Evolutionary conservation across 768 basidiomycete genomes (phyloP).

Genomic region (Lactifluus echinatus): DNA sequence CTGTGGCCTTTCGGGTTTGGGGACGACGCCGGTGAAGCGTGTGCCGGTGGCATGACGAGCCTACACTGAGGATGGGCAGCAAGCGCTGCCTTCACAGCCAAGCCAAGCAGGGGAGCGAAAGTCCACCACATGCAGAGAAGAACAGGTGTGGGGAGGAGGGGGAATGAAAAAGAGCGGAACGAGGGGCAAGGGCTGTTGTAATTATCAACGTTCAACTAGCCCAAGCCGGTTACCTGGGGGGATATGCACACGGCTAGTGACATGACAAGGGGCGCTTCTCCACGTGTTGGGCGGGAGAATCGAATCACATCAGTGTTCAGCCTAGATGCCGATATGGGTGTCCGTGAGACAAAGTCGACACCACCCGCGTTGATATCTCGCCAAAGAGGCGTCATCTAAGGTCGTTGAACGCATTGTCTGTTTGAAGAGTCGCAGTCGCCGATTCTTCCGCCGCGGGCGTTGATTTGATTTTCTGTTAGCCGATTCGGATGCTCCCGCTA

Average conservation of each 20-base stretch:
- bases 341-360: neutral
- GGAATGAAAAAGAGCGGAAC: neutral
- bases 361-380: neutral
- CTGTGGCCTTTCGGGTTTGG: neutral
- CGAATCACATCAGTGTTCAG: neutral
- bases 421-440: too few relatives aligned
- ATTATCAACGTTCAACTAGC: neutral
- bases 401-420: too few relatives aligned
- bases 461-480: too few relatives aligned
- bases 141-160: neutral
- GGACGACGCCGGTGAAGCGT: constrained; percentile 13
- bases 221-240: neutral
- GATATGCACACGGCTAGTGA: neutral
- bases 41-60: constrained; percentile 13
- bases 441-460: neutral
- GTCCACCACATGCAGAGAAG: constrained; percentile 3
- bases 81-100: neutral
- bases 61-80: constrained; percentile 24
- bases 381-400: too few relatives aligned
- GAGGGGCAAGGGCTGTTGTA: neutral
- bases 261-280: constrained; percentile 1
- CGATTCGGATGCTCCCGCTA: too few relatives aligned
- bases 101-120: neutral
- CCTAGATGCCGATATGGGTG: neutral
- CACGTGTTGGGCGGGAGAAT: constrained; percentile 9